These are phyloP conservation scores for Suillus americanus DNA, from an alignment of 768 basidiomycete species.

Conservation along the genomic window DNA sequence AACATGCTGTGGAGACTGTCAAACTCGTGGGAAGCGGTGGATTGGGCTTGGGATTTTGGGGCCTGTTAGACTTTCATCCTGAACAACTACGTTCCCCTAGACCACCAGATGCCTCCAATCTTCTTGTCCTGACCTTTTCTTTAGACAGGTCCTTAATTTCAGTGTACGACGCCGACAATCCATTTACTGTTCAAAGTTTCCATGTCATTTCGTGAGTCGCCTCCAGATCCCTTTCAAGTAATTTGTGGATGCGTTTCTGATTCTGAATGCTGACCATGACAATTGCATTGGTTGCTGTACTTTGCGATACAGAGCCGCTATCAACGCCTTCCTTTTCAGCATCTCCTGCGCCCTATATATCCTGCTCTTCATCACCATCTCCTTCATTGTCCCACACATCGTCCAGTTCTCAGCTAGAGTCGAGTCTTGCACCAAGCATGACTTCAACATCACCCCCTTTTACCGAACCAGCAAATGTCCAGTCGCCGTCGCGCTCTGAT, in stretches of 20 bases:
- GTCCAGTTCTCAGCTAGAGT: slow-evolving; percentile 15
- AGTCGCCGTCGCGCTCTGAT: slow-evolving; percentile 21
- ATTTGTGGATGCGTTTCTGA: slow-evolving; percentile 6
- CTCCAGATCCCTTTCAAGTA: slow-evolving; percentile 3
- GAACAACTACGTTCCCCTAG: slow-evolving; percentile 27
- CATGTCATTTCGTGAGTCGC: slow-evolving; percentile 16
- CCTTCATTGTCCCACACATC: slow-evolving; percentile 13
- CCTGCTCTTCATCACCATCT: slow-evolving; percentile 16
- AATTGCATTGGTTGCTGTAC: slow-evolving; percentile 7
- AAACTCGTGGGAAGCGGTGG: slow-evolving; percentile 2
- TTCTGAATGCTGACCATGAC: slow-evolving; percentile 13
- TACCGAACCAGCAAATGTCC: slow-evolving; percentile 13
- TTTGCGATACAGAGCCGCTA: slow-evolving; percentile 4
- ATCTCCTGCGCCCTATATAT: slow-evolving; percentile 11
- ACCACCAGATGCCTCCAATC: slow-evolving; percentile 29
- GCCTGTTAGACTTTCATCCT: slow-evolving; percentile 5
- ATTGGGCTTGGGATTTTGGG: slow-evolving; percentile 3
- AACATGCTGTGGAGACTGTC: background rate
- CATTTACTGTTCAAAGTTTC: slow-evolving; percentile 4
- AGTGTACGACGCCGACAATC: slow-evolving; percentile 17
- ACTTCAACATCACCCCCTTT: slow-evolving; percentile 13
- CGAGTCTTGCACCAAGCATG: slow-evolving; percentile 8
- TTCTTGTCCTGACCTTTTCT: slow-evolving; percentile 11
- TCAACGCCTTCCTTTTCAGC: slow-evolving; percentile 10
- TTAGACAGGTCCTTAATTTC: slow-evolving; percentile 16